Evolutionary conservation across 1,284 basidiomycete species (phyloP), one percentile per base, ranked within the genome.

Genomic region (Papiliotrema fonsecae): DNA sequence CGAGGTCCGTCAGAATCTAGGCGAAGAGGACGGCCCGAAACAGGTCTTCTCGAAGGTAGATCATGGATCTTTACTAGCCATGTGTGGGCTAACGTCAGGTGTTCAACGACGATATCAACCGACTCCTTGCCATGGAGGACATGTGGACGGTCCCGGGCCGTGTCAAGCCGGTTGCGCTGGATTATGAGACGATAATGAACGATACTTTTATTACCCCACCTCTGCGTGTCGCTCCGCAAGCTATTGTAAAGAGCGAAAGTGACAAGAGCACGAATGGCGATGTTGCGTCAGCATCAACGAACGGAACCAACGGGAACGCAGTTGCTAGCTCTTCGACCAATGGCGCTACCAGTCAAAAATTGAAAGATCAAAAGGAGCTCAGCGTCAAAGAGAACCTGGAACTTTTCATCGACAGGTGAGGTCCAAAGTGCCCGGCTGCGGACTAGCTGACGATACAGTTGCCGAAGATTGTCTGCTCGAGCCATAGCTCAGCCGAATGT

Each of bases 51-150:
- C 88, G 54, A 97, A 97, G 81, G 89, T 88, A 39, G 3, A 67
- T 52, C 37, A 13, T 2, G 2, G 2, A 2, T 6, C 2, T 2
- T 4, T 4, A 19, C 1, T 16, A 16, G 11, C 13, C 2, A 18
- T 10, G 14, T 16, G 24, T 22, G 1, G 16, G 38, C 49, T 52
- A 16, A 58, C 35, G 18, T 3, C 60, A 92, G 88, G 86, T 97
- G 9, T 99, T 93, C 77, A 79, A 84, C 55, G 73, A 81, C 1
- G 96, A 99, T 62, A 90, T 97, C 58, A 79, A 83, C 50, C 88
- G 96, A 42, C 78, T 98, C 1, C 77, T 99, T 13, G 81, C 81
- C 13, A 98, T 98, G 96, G 78, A 84, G n/a, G 94, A 97, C 63
- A 97, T 98, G 92, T 98, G 96, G 96, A 84, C 84, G 40, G 67